These are phyloP conservation scores for Phytophthora uliginosa DNA, from an alignment of 352 stramenopile species.

Conservation along the genomic window DNA sequence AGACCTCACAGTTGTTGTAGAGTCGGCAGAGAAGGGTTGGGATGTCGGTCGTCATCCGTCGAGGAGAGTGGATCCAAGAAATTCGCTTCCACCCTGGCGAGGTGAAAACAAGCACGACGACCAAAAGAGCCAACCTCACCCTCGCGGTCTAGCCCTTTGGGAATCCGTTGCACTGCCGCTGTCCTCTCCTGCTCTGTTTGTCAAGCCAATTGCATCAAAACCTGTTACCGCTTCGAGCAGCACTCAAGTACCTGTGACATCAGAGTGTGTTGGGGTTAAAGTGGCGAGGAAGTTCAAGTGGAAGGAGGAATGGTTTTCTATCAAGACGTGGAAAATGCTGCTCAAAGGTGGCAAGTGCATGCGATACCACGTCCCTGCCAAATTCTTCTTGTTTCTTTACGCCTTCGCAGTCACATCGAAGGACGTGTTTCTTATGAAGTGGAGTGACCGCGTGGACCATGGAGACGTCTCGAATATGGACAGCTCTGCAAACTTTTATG, in stretches of 20 bases:
- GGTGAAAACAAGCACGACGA: slow-evolving; percentile 5
- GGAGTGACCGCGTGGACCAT: slow-evolving; percentile 42
- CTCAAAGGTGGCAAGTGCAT: slow-evolving; percentile 34
- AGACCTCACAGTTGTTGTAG: slow-evolving; percentile 39
- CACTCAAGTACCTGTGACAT: slow-evolving; percentile 32
- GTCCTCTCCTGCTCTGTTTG: slow-evolving; percentile 1
- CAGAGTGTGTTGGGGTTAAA: slow-evolving; percentile 35
- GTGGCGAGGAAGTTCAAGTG: slow-evolving; percentile 35
- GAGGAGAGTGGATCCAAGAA: slow-evolving; percentile 36
- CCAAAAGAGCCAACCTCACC: neutral
- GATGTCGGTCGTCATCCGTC: slow-evolving; percentile 31
- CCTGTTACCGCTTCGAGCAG: neutral
- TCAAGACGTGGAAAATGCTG: slow-evolving; percentile 39
- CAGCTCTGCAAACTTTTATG: slow-evolving; percentile 44
- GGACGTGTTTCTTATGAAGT: slow-evolving; percentile 51
- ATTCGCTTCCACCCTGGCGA: slow-evolving; percentile 44
- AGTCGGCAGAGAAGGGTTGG: slow-evolving; percentile 33
- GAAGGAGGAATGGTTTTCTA: slow-evolving; percentile 41
- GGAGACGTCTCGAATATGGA: slow-evolving; percentile 39
- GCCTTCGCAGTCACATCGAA: slow-evolving; percentile 38
- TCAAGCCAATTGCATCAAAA: slow-evolving; percentile 18
- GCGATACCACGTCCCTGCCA: slow-evolving; percentile 31
- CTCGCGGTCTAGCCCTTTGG: slow-evolving; percentile 32
- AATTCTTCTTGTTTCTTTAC: slow-evolving; percentile 46
- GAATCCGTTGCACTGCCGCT: slow-evolving; percentile 20